These are phyloP conservation scores for Heliocybe sulcata DNA, from an alignment of 1,284 basidiomycete genomes.

Conservation along the genomic window DNA sequence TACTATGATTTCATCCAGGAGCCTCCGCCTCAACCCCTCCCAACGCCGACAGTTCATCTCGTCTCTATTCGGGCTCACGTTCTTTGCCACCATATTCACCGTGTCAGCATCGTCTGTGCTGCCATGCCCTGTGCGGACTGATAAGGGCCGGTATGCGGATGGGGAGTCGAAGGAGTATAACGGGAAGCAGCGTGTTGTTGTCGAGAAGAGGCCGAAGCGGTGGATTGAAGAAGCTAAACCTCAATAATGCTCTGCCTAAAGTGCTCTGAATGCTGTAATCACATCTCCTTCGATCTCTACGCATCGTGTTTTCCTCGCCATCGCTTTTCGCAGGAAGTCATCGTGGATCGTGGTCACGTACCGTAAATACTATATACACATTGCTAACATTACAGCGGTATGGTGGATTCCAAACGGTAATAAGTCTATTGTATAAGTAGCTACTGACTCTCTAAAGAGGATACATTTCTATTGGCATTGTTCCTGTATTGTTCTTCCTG, in stretches of 20 bases:
- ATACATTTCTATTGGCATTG: constrained; percentile 17
- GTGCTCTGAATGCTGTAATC: not conserved
- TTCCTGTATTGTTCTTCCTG: constrained; percentile 48
- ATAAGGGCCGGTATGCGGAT: constrained; percentile 50
- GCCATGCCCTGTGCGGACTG: constrained; percentile 63
- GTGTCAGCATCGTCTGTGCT: constrained; percentile 74
- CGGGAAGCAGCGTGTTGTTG: constrained; percentile 30
- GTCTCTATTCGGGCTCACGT: constrained; percentile 72
- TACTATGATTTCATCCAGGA: constrained; percentile 36
- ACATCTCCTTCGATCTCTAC: not conserved
- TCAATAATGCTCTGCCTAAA: not conserved
- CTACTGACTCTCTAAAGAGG: not conserved
- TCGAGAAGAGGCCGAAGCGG: constrained; percentile 59
- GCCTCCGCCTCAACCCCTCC: constrained; percentile 48
- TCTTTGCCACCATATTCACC: constrained; percentile 67
- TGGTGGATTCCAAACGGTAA: not conserved
- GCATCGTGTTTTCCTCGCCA: not conserved
- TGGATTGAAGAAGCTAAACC: constrained; percentile 69
- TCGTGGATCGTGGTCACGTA: not conserved
- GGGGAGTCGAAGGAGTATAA: constrained; percentile 17
- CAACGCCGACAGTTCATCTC: constrained; percentile 70
- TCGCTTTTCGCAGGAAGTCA: no score
- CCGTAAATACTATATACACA: not conserved
- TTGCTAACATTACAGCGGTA: not conserved
- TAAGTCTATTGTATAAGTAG: not conserved